Base-by-base conservation (phyloP, 2,329 filamentous ascomycete genomes). In the Cercospora janseana region DNA sequence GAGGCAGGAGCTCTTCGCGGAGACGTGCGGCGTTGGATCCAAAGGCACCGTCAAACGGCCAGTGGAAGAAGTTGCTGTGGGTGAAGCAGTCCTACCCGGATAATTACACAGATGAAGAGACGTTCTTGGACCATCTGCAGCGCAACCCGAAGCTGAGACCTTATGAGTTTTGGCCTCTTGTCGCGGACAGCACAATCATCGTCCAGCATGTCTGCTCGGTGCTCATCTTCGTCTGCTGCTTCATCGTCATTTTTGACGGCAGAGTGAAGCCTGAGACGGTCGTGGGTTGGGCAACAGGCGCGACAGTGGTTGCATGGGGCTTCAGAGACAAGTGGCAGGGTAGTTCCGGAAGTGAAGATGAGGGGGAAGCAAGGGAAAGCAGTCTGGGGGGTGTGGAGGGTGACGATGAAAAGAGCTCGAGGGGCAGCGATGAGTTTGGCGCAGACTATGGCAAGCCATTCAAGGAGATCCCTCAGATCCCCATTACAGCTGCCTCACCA, bases 11-110 rank as follows among this genome's bases (percentile, higher is more conserved):
- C 58, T 75, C 81, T 41, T 87, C 84, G 59, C 78, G 86, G 38
- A 78, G 85, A 16, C 45, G 38, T 7, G 45, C 46, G 29, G 46
- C 46, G 12, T 28, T 58, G 88, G 85, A 28, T 34, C 46, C 27
- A 10, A 49, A 35, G 28, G 23, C 46, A 42, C 42, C 55, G 3
- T 49, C 46, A 13, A 53, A 55, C 35, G 81, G 82, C 43, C 81
- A 81, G 8, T 97, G 92, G 88, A 95, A 94, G 78, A 97, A 97
- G 75, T 73, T 98, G 58, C 79, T 98, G 48, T 98, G 93, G 93
- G 91, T 98, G 65, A 95, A 95, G 72, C 93, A 97, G 69, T 88
- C 87, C 26, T 95, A 94, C 66, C 91, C 93, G n/a, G 93, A 98
- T 70, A 98, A 98, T 70, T 97, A 97, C 68, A 97, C 93, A 31